phyloP scores from a whole-genome alignment of 352 stramenopile genomes.

The Saprolegnia parasitica region DNA sequence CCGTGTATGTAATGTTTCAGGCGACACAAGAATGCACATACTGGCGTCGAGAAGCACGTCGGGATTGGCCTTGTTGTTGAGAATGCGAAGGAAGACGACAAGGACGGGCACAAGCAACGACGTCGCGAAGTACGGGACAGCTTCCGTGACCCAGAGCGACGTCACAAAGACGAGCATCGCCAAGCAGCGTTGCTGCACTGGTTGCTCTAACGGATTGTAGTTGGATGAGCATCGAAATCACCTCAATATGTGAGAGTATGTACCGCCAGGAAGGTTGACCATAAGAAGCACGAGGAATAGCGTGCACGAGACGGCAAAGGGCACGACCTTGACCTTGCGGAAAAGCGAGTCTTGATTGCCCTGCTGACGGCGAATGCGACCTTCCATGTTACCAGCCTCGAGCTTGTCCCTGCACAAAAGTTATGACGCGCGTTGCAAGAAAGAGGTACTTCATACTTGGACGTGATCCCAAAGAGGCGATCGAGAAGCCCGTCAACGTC shows the following conservation, averaged over 20 bases:
- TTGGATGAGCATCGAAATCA: not conserved
- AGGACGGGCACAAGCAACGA: constrained; percentile 84
- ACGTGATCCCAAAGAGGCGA: constrained; percentile 70
- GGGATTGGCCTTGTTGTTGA: constrained; percentile 80
- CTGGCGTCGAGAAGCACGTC: constrained; percentile 62
- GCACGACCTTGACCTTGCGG: constrained; percentile 81
- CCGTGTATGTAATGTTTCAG: constrained; percentile 14
- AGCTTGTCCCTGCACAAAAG: constrained; percentile 61
- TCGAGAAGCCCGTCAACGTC: constrained; percentile 77
- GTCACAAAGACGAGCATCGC: constrained; percentile 89
- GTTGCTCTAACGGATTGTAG: constrained; percentile 38
- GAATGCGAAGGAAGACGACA: constrained; percentile 83
- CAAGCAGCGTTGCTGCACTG: constrained; percentile 79
- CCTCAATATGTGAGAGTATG: not conserved
- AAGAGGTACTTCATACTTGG: constrained; percentile 43
- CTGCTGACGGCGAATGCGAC: constrained; percentile 72
- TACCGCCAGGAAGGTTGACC: constrained; percentile 69
- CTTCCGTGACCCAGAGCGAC: constrained; percentile 87
- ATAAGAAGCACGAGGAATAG: constrained; percentile 72
- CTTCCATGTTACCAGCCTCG: constrained; percentile 84
- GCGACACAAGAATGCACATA: constrained; percentile 32
- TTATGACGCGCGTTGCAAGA: constrained; percentile 28
- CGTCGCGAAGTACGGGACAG: constrained; percentile 88
- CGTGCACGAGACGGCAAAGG: constrained; percentile 59
- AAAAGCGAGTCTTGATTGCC: constrained; percentile 78